A percentile compares a stretch with the other conserved stretches of the same genome.
Evolutionary conservation across 1,284 basidiomycete species (phyloP).

Genomic region (Amylostereum chailletii): DNA sequence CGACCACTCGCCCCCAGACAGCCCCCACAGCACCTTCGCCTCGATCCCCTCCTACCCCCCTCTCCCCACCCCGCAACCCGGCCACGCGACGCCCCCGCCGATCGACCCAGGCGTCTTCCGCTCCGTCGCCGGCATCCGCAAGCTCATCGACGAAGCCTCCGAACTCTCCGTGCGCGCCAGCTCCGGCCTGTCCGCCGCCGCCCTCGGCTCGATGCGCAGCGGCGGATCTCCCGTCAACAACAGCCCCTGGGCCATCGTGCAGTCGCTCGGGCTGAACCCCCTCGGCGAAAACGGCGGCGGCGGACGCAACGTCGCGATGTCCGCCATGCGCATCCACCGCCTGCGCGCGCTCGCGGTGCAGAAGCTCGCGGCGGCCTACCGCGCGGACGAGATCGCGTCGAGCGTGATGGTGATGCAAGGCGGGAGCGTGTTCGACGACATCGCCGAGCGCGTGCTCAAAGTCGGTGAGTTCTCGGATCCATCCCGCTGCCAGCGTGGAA

Average conservation of each 20-base stretch:
- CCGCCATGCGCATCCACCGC: slow-evolving; percentile 68
- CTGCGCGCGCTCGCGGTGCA: slow-evolving; percentile 71
- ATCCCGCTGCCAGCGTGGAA: background rate
- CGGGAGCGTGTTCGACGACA: slow-evolving; percentile 78
- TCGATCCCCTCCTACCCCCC: slow-evolving; percentile 28
- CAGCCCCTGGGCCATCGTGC: slow-evolving; percentile 49
- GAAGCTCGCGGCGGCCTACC: slow-evolving; percentile 74
- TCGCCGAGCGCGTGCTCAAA: slow-evolving; percentile 73
- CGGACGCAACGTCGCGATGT: slow-evolving; percentile 72
- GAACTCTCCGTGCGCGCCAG: slow-evolving; percentile 75
- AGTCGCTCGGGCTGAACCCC: slow-evolving; percentile 51
- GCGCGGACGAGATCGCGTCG: slow-evolving; percentile 76
- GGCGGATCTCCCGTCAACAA: slow-evolving; percentile 21
- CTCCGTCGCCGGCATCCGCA: slow-evolving; percentile 60
- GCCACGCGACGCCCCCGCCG: slow-evolving; percentile 65
- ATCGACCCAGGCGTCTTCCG: slow-evolving; percentile 80
- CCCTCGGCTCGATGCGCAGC: slow-evolving; percentile 53
- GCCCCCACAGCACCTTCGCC: slow-evolving; percentile 32
- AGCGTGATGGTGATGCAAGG: slow-evolving; percentile 89
- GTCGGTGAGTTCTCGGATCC: slow-evolving; percentile 37
- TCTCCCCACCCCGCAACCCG: slow-evolving; percentile 43
- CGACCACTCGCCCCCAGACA: slow-evolving; percentile 47
- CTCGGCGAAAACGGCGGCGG: slow-evolving; percentile 31
- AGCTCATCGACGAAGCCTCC: slow-evolving; percentile 76
- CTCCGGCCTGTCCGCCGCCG: slow-evolving; percentile 66